A percentile compares a stretch with the other conserved stretches of the same genome.
Conservation (phyloP, 139 green algal genomes). For the Chloropicon primus region DNA sequence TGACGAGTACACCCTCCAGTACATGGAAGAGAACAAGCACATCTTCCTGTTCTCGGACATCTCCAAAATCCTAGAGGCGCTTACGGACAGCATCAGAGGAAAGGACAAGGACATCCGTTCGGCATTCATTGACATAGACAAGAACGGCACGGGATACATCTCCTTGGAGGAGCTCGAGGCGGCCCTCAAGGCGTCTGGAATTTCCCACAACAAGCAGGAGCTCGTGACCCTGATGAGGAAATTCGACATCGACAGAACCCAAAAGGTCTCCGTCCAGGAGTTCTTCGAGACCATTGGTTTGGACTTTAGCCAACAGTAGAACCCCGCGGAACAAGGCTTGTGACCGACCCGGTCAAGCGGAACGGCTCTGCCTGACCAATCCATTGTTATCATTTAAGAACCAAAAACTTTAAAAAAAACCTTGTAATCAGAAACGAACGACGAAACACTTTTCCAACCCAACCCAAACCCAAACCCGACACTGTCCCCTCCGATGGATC, state of each 20-base stretch:
- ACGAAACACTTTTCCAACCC: no score
- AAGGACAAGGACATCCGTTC: constrained; percentile 28
- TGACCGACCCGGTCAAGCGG: no score
- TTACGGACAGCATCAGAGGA: constrained; percentile 30
- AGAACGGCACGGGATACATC: constrained; percentile 24
- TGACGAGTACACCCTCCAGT: constrained; percentile 73
- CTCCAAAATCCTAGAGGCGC: constrained; percentile 26
- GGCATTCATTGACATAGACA: constrained; percentile 41
- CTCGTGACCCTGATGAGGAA: neutral
- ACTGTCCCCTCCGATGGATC: no score
- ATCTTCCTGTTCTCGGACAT: constrained; percentile 54
- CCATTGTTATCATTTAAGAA: no score
- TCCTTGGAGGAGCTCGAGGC: constrained; percentile 27
- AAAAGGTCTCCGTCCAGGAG: constrained; percentile 1
- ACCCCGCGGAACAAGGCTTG: no score
- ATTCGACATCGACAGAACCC: constrained; percentile 1
- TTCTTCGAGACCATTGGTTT: constrained; percentile 1
- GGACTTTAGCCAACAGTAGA: neutral
- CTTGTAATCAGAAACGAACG: no score
- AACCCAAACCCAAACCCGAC: no score
- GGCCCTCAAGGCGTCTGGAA: constrained; percentile 11
- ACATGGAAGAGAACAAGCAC: constrained; percentile 77
- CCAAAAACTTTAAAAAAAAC: no score
- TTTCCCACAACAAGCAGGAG: constrained; percentile 1
- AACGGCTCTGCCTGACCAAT: no score